Evolutionary conservation across 2,329 filamentous ascomycete species (phyloP).

Genomic region (Phialophora expanda): DNA sequence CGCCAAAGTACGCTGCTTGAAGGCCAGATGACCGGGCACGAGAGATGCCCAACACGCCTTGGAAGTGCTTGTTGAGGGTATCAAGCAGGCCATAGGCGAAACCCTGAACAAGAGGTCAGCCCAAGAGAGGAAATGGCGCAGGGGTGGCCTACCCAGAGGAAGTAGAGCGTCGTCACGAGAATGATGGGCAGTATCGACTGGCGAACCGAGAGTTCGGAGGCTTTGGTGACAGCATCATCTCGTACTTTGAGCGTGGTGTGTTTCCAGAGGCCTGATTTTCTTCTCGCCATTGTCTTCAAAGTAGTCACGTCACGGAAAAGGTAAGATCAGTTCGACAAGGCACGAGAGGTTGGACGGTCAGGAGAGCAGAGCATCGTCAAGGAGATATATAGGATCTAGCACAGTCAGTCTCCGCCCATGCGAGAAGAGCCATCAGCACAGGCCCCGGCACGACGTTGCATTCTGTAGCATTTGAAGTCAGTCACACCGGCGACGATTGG

Average conservation of each 20-base stretch:
- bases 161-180: conserved; percentile 56
- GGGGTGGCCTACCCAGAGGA: conserved; percentile 53
- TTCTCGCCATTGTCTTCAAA: neutral
- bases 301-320: neutral
- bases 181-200: conserved; percentile 52
- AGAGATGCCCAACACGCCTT: conserved; percentile 59
- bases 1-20: conserved; percentile 67
- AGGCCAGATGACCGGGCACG: conserved; percentile 65
- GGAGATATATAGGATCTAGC: neutral
- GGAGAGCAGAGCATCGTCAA: neutral
- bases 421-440: neutral
- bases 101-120: conserved; percentile 42
- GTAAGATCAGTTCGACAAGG: neutral
- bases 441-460: conserved; percentile 16
- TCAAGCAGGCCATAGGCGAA: conserved; percentile 57
- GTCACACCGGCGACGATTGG: conserved; percentile 7
- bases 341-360: neutral
- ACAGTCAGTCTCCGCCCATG: neutral
- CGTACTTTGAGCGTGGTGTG: conserved; percentile 17
- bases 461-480: neutral
- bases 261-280: conserved; percentile 15
- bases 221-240: conserved; percentile 41
- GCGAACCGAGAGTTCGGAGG: conserved; percentile 49
- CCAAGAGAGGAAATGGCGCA: neutral
- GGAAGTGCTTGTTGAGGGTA: conserved; percentile 62